Base-by-base conservation (phyloP, 2,329 filamentous ascomycete genomes). In the Zopfia rhizophila region DNA sequence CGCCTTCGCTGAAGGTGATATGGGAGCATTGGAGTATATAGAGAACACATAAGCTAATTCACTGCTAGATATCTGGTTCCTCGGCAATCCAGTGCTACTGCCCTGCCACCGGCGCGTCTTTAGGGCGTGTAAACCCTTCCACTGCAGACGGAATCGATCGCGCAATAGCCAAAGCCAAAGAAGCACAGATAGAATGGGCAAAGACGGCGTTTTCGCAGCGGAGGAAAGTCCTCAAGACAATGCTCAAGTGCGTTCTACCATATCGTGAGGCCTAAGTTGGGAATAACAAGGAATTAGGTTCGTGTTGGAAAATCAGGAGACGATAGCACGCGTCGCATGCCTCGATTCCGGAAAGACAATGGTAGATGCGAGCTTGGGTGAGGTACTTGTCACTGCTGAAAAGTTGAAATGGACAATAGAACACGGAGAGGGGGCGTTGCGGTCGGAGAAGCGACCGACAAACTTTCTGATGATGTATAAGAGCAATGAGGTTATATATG, bases 391-490 rank as follows among this genome's bases (percentile, higher is more conserved):
- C 29, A 97, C 94, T 5, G 86, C 83, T 0, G 94, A 97, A 78
- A 97, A 96, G 78, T 81, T 99, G 49, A 87, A 89, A 66, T 99
- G 94, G 94, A 96, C 91, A 3, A 87, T 97, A 53, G 79, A 86
- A 55, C 91, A 99, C 72, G 94, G 94, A 60, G 92, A 97, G 72
- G 84, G 83, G 63, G 89, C 91, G 1, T 75, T 99, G 56, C 74
- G 74, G 24, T 84, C 90, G 0, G 87, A 88, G 54, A 78, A 78
- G 36, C 82, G 94, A 40, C 91, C 92, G 4, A 96, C 91, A 1
- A 97, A 95, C 71, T 79, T 96, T 32, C 82, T 99, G 53, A 95
- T 99, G 91, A 84, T 86, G 74, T 97, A 97, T 75, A 99, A 99
- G 81, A 85, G 83, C 69, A 97, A 97, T 67, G 87, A 86, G 52